Percentiles rank a stretch among this genome's conserved stretches.
phyloP scores from a whole-genome alignment of 2,329 filamentous ascomycete genomes.

The Ophiosphaerella herpotricha region DNA sequence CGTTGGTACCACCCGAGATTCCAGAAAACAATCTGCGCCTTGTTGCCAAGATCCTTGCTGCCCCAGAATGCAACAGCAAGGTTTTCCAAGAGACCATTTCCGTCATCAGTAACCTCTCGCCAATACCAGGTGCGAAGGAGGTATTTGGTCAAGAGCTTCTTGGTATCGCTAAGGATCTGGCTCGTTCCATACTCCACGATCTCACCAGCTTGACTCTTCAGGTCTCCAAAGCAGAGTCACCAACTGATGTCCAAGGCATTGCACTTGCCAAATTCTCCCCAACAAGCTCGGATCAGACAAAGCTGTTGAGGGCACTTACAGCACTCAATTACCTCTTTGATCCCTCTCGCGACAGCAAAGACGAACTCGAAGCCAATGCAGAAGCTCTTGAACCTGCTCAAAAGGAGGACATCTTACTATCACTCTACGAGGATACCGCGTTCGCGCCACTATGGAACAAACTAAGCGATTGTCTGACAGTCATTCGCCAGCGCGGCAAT shows the following conservation, averaged over 20 bases:
- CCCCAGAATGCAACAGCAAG: slow-evolving; percentile 94
- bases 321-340: slow-evolving; percentile 96
- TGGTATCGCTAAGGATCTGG: slow-evolving; percentile 80
- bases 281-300: slow-evolving; percentile 93
- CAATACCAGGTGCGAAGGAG: slow-evolving; percentile 86
- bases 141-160: slow-evolving; percentile 94
- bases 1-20: slow-evolving; percentile 78
- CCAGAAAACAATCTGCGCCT: slow-evolving; percentile 87
- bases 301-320: slow-evolving; percentile 87
- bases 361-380: slow-evolving; percentile 48
- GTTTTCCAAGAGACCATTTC: slow-evolving; percentile 97
- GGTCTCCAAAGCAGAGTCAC: slow-evolving; percentile 82
- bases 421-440: slow-evolving; percentile 86
- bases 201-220: slow-evolving; percentile 83
- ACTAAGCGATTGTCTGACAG: slow-evolving; percentile 83
- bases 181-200: slow-evolving; percentile 81
- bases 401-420: slow-evolving; percentile 83
- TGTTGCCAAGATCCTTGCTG: slow-evolving; percentile 95
- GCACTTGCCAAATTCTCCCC: slow-evolving; percentile 95
- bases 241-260: slow-evolving; percentile 93
- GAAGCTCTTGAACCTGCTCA: slow-evolving; percentile 63
- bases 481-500: slow-evolving; percentile 88
- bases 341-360: slow-evolving; percentile 66
- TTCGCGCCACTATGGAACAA: slow-evolving; percentile 93
- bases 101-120: slow-evolving; percentile 97